Evolutionary conservation across 805 yeast genomes (phyloP), one percentile per base, ranked within the genome.

Genomic region (Lipomyces mesembrius): DNA sequence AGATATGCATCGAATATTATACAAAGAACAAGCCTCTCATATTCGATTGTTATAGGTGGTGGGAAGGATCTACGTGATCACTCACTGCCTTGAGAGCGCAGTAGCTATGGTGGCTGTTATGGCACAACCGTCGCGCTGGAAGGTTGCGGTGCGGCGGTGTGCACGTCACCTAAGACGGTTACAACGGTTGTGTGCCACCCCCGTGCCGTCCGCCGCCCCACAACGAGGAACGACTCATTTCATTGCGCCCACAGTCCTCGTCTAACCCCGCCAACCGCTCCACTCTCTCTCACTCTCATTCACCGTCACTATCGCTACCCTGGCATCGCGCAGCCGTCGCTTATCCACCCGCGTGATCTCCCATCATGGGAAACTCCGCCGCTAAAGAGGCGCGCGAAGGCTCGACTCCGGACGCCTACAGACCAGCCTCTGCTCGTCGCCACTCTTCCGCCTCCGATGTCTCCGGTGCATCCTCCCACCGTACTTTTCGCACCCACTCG

Each of bases 331-430:
- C 32, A 22, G 59, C 51, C n/a, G 25, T 22, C 27, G 34, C 46
- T 29, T 27, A 34, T 32, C 51, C 63, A 17, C 60, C 22, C 43
- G 32, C 51, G 46, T 43, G 35, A 37, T 63, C 59, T 27, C 51
- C 54, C 59, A 29, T 6, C n/a, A 75, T 74, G 77, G 77, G 77
- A 49, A 75, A 75, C 69, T 69, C 73, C 52, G 68, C 68, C 55
- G 73, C 75, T 46, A 74, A 74, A 46, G 77, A 75, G 60, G 59
- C 66, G 55, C 68, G 72, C 67, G 35, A 46, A 37, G 61, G 37
- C 29, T 54, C 54, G 58, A 4, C 59, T 27, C 43, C 37, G 34
- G 57, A 9, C 57, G 55, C 58, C 49, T 8, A 37, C 22, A 20
- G 35, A 20, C 49, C 37, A 7, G 39, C 34, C 35, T 29, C 57